A percentile compares a stretch with the other conserved stretches of the same genome.
These are phyloP conservation scores for Persicaria tinctoria DNA, from an alignment of 148 eudicot species.

Conservation along the genomic window DNA sequence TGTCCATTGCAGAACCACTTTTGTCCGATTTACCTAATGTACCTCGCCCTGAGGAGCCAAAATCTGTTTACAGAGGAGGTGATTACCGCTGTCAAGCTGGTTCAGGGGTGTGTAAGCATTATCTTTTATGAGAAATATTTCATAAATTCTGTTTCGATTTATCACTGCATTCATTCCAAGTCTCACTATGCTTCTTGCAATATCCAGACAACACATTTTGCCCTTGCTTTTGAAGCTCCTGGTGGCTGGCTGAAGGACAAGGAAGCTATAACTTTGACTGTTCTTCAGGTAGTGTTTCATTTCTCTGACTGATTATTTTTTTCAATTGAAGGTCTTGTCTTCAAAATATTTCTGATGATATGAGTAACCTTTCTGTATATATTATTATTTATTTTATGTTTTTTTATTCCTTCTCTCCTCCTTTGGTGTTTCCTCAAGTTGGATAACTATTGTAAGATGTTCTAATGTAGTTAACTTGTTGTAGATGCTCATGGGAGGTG, in stretches of 20 bases:
- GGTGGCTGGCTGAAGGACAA: constrained; percentile 80
- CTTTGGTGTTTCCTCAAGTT: too few relatives aligned
- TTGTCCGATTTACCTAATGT: constrained; percentile 45
- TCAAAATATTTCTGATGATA: neutral
- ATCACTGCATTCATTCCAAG: neutral
- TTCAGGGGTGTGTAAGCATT: constrained; percentile 53
- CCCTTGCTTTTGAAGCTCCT: constrained; percentile 87
- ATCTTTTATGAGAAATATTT: neutral
- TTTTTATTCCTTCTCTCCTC: neutral
- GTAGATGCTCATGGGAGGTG: constrained; percentile 99
- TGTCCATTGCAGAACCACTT: constrained; percentile 83
- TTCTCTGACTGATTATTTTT: neutral
- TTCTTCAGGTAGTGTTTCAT: constrained; percentile 57
- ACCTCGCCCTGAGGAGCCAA: constrained; percentile 38
- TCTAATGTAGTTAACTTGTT: neutral
- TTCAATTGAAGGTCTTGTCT: neutral
- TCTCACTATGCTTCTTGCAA: neutral
- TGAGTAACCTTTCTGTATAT: neutral
- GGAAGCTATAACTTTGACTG: constrained; percentile 68
- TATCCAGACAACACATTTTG: constrained; percentile 66
- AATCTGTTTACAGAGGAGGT: constrained; percentile 72
- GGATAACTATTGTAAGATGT: neutral
- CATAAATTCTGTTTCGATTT: neutral
- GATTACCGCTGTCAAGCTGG: constrained; percentile 68
- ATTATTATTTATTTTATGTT: neutral